Evolutionary conservation across 2,329 filamentous ascomycete species (phyloP).

Genomic region (Arthrobotrys megalospora): DNA sequence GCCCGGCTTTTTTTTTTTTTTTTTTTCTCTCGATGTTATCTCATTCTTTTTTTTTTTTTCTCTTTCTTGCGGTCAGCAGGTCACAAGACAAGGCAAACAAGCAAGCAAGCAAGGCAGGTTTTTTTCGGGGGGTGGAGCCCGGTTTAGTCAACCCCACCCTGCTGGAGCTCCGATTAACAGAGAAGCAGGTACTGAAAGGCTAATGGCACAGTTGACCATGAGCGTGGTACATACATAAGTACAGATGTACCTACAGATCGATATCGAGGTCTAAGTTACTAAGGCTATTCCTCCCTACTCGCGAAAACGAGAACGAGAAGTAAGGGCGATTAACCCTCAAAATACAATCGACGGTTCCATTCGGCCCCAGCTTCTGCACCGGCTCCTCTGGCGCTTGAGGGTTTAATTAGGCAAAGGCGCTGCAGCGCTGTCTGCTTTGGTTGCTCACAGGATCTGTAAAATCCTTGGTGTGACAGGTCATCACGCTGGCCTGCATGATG

Average conservation of each 20-base stretch:
- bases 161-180: constrained; percentile 24
- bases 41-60: neutral
- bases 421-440: constrained; percentile 15
- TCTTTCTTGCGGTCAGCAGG: constrained; percentile 24
- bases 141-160: constrained; percentile 46
- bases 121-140: constrained; percentile 29
- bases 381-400: constrained; percentile 21
- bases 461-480: constrained; percentile 38
- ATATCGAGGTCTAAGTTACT: neutral
- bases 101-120: constrained; percentile 14
- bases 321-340: constrained; percentile 13
- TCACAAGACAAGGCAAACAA: constrained; percentile 39
- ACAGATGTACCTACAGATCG: neutral
- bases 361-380: neutral
- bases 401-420: constrained; percentile 54
- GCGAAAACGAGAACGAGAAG: neutral
- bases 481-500: constrained; percentile 22
- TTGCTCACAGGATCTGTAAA: constrained; percentile 27
- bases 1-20: constrained; percentile 7
- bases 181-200: constrained; percentile 26
- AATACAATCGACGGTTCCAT: constrained; percentile 1
- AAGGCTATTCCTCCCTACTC: neutral
- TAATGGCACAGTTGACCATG: neutral
- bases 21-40: neutral
- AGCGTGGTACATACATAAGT: neutral